phyloP scores from a whole-genome alignment of 2,329 filamentous ascomycete species.

The Chrysosporium queenslandicum region DNA sequence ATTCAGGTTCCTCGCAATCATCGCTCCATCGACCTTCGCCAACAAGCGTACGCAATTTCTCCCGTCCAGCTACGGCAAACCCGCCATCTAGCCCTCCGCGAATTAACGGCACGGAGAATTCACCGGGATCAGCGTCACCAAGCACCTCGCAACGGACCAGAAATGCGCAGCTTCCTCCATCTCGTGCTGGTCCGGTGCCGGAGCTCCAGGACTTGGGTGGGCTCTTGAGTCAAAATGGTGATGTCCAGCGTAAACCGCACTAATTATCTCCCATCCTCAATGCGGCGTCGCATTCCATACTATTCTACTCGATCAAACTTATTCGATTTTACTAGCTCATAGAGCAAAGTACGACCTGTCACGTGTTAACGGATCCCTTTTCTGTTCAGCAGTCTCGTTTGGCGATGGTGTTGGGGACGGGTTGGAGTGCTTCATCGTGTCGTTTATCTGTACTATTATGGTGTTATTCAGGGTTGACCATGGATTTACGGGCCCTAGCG shows the following conservation, averaged over 20 bases:
- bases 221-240: slow-evolving; percentile 22
- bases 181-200: slow-evolving; percentile 4
- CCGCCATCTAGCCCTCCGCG: background rate
- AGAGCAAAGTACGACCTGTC: slow-evolving; percentile 1
- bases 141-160: background rate
- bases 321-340: background rate
- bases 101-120: background rate
- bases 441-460: slow-evolving; percentile 9
- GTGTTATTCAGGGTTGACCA: background rate
- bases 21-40: slow-evolving; percentile 8
- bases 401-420: slow-evolving; percentile 9
- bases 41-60: slow-evolving; percentile 14
- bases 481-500: background rate
- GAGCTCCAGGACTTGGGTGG: slow-evolving; percentile 39
- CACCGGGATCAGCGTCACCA: background rate
- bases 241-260: slow-evolving; percentile 7
- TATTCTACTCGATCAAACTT: background rate
- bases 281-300: background rate
- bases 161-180: background rate
- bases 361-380: slow-evolving; percentile 6
- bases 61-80: slow-evolving; percentile 10
- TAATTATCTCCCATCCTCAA: background rate
- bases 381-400: slow-evolving; percentile 3
- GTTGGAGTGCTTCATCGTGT: background rate
- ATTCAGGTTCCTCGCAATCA: slow-evolving; percentile 13